Percentiles rank a stretch among this genome's conserved stretches.
Conservation (phyloP, 257 asterid species). For the Osmanthus fragrans region DNA sequence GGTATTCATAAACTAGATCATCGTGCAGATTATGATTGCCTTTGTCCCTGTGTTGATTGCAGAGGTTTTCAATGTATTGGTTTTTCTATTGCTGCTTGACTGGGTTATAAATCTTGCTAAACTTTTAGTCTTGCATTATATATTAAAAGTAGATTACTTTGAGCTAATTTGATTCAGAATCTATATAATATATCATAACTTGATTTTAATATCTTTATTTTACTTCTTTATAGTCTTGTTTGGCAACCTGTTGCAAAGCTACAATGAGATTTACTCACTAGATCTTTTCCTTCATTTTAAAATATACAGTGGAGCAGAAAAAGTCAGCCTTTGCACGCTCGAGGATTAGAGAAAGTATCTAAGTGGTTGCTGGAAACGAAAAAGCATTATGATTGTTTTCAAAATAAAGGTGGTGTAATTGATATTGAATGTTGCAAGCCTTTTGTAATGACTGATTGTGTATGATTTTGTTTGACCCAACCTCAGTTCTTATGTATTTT, state of each 20-base stretch:
- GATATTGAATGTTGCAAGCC: constrained; percentile 24
- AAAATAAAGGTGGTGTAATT: constrained; percentile 60
- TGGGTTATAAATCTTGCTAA: background rate
- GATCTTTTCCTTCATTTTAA: background rate
- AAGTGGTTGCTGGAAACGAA: constrained; percentile 74
- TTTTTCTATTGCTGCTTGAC: background rate
- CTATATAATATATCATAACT: background rate
- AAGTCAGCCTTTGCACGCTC: constrained; percentile 79
- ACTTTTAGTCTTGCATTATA: background rate
- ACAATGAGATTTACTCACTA: constrained; percentile 3
- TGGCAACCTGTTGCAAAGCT: constrained; percentile 9
- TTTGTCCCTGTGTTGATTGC: background rate
- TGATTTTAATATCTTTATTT: background rate
- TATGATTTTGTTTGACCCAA: constrained; percentile 12
- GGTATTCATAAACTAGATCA: constrained; percentile 15
- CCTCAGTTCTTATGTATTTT: constrained; percentile 25
- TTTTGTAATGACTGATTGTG: background rate
- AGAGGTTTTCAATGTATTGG: background rate
- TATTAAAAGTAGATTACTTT: background rate
- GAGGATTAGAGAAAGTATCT: constrained; percentile 73
- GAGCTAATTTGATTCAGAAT: background rate
- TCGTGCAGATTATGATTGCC: constrained; percentile 16
- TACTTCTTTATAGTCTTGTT: constrained; percentile 11
- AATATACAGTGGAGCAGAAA: constrained; percentile 81
- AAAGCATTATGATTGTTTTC: constrained; percentile 45